phyloP scores from a whole-genome alignment of 495 filamentous ascomycete species.

The Rhizodiscina lignyota region DNA sequence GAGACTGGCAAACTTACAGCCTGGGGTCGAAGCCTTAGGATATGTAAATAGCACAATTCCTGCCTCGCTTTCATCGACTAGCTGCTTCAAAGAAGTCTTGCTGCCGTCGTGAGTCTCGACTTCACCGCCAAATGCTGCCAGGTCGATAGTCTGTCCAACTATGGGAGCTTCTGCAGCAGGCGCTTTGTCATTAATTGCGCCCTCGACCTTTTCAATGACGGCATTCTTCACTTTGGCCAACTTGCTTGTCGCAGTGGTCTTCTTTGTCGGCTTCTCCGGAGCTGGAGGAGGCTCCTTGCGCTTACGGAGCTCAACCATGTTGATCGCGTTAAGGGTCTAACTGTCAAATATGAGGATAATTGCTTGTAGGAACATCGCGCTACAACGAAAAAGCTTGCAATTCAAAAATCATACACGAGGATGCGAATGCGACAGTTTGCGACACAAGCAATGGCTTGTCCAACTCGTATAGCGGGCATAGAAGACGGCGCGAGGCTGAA shows the following conservation, averaged over 20 bases:
- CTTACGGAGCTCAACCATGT: slow-evolving; percentile 25
- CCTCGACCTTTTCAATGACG: slow-evolving; percentile 9
- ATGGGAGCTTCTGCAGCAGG: slow-evolving; percentile 26
- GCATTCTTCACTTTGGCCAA: slow-evolving; percentile 9
- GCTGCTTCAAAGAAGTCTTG: slow-evolving; percentile 55
- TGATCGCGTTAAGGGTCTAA: slow-evolving; percentile 1
- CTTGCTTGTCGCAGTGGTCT: slow-evolving; percentile 14
- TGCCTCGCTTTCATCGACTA: slow-evolving; percentile 66
- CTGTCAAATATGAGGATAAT: too few species aligned
- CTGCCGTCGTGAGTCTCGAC: slow-evolving; percentile 69
- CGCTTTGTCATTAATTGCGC: slow-evolving; percentile 25
- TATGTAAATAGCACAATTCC: slow-evolving; percentile 92
- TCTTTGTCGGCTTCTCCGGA: slow-evolving; percentile 16
- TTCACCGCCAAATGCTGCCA: slow-evolving; percentile 66
- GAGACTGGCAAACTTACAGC: slow-evolving; percentile 83
- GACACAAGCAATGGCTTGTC: too few species aligned
- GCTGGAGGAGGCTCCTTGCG: slow-evolving; percentile 21
- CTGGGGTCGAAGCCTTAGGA: slow-evolving; percentile 84
- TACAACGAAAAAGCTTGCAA: too few species aligned
- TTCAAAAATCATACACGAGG: too few species aligned
- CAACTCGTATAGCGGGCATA: too few species aligned
- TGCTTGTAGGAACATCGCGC: too few species aligned
- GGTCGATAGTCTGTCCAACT: slow-evolving; percentile 37
- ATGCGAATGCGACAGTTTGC: too few species aligned
- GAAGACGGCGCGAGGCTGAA: too few species aligned